phyloP scores from a whole-genome alignment of 768 basidiomycete genomes.

The Rhodocollybia butyracea region DNA sequence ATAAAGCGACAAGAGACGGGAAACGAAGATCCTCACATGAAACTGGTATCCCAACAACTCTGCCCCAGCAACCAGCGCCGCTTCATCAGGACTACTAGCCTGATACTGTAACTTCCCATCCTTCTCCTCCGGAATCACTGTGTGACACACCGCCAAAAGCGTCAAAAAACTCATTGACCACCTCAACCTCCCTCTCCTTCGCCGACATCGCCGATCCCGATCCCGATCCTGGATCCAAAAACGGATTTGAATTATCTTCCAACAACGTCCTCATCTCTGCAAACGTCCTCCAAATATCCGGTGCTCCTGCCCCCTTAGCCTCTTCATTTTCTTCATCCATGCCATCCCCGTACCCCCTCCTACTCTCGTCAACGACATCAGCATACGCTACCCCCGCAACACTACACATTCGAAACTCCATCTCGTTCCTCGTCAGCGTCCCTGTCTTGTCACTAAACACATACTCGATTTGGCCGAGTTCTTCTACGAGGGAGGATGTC shows the following conservation, averaged over 20 bases:
- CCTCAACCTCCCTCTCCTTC: conserved; percentile 43
- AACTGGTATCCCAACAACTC: conserved; percentile 92
- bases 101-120: conserved; percentile 92
- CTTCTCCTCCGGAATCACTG: conserved; percentile 91
- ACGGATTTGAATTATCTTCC: conserved; percentile 55
- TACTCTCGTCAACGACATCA: conserved; percentile 85
- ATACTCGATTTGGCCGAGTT: conserved; percentile 96
- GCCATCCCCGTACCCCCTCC: conserved; percentile 55
- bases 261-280: conserved; percentile 61
- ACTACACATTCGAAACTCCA: conserved; percentile 92
- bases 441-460: conserved; percentile 96
- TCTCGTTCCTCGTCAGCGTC: conserved; percentile 94
- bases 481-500: conserved; percentile 98
- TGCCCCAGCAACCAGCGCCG: conserved; percentile 91
- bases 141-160: conserved; percentile 93
- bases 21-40: conserved; percentile 56
- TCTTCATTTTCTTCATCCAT: too few relatives aligned
- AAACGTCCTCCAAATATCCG: conserved; percentile 76
- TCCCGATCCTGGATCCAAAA: conserved; percentile 43
- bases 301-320: conserved; percentile 38
- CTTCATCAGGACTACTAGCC: conserved; percentile 97
- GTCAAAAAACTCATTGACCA: conserved; percentile 73
- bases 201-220: conserved; percentile 28
- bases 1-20: not conserved
- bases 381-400: conserved; percentile 89